Base-by-base conservation (phyloP, 768 basidiomycete genomes). In the Leucosporidium creatinivorum region DNA sequence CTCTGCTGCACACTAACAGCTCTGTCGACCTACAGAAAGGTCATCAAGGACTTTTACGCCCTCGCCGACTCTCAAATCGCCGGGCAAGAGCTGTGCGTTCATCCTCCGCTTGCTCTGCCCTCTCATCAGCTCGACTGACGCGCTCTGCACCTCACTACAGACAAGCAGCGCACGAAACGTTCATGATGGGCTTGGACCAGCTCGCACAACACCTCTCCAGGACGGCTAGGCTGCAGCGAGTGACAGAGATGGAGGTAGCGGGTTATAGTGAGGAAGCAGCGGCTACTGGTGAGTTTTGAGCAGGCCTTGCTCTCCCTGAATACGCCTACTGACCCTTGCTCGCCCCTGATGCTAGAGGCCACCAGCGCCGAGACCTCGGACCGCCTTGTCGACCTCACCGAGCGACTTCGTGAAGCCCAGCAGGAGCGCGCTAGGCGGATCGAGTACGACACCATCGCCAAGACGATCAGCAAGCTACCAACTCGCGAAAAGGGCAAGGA, bases 351-450 rank as follows among this genome's bases (percentile, higher is more conserved):
- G 15, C 39, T 51, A 59, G 63, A 60, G 21, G 31, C 33, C 18
- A 23, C 47, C 15, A 23, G 28, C 2, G 3, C 3, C 7, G 57
- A 65, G 12, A 68, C 66, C 2, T 31, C 55, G 3, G 17, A 7
- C 6, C 1, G 18, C 17, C 63, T 67, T 33, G 31, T 25, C 2
- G 17, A 17, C 1, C 63, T 70, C 26, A 7, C 25, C 1, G n/a
- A 59, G 1, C 12, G 47, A 19, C 55, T 68, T 30, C 39, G 4
- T 10, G 13, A 23, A 1, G 70, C 64, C 1, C 55, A 62, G 50
- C 55, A 62, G n/a, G 70, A 71, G 28, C 67, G 70, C 26, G 67
- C 66, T 8, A 50, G 67, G 15, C 39, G 62, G 50, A 68, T 71
- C 33, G 66, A 71, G 55, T 71, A 71, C 64, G 70, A 71, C 36